These are phyloP conservation scores for Striga asiatica DNA, from an alignment of 257 asterid species.

Conservation along the genomic window DNA sequence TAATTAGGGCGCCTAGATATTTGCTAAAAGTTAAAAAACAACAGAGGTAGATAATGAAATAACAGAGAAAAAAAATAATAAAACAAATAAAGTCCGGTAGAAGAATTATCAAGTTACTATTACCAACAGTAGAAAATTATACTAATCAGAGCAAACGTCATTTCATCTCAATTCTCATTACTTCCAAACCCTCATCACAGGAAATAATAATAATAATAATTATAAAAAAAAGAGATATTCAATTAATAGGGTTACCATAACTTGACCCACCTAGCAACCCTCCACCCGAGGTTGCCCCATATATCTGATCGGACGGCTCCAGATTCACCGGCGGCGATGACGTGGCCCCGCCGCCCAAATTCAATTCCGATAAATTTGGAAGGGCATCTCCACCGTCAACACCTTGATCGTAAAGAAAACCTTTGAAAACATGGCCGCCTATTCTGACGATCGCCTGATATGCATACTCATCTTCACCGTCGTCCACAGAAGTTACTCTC, in stretches of 20 bases:
- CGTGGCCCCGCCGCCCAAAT: slow-evolving; percentile 28
- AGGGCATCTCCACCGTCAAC: slow-evolving; percentile 31
- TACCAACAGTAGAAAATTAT: not conserved
- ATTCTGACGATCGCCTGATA: slow-evolving; percentile 52
- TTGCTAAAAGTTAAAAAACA: not conserved
- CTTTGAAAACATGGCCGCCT: slow-evolving; percentile 70
- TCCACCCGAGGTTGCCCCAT: slow-evolving; percentile 25
- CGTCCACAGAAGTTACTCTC: slow-evolving; percentile 50
- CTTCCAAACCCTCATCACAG: not conserved
- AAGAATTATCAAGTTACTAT: slow-evolving; percentile 16
- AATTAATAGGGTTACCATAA: slow-evolving; percentile 29
- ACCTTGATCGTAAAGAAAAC: slow-evolving; percentile 59
- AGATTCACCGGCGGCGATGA: slow-evolving; percentile 14
- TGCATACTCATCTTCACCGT: slow-evolving; percentile 63
- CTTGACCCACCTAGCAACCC: slow-evolving; percentile 42
- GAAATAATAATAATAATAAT: too few species aligned
- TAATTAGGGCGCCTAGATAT: not conserved
- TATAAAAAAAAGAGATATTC: not conserved
- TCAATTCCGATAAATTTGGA: slow-evolving; percentile 50
- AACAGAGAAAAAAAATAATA: not conserved
- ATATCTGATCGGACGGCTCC: slow-evolving; percentile 27
- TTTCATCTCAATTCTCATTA: not conserved
- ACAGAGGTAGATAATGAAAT: not conserved
- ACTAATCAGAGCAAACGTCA: not conserved
- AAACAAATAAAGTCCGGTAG: not conserved